Conservation (phyloP, 306 rosid species). For the Vigna radiata region DNA sequence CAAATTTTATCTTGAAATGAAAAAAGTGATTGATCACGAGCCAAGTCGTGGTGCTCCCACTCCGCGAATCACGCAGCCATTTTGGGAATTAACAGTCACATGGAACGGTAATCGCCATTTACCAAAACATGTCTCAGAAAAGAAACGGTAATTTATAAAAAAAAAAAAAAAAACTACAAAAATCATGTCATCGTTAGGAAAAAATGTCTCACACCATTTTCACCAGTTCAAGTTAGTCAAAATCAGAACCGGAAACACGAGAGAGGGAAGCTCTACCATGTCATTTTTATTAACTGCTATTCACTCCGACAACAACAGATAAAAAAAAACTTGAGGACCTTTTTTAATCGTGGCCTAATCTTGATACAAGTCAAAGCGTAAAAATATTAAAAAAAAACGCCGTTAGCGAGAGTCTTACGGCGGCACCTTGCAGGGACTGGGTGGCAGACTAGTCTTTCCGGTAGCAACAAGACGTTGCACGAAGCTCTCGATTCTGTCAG, state of each 20-base stretch:
- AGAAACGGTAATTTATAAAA: slow-evolving; percentile 14
- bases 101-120: slow-evolving; percentile 35
- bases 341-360: neutral
- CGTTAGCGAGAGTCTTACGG: slow-evolving; percentile 59
- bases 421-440: slow-evolving; percentile 86
- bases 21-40: slow-evolving; percentile 21
- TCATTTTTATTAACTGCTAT: slow-evolving; percentile 18
- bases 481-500: slow-evolving; percentile 75
- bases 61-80: slow-evolving; percentile 50
- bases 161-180: neutral
- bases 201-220: slow-evolving; percentile 7
- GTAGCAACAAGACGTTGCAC: slow-evolving; percentile 81
- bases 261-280: neutral
- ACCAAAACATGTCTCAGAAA: neutral
- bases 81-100: slow-evolving; percentile 30
- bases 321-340: slow-evolving; percentile 6
- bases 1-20: neutral
- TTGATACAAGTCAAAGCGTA: slow-evolving; percentile 33
- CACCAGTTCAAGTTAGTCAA: slow-evolving; percentile 4
- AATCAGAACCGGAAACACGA: neutral
- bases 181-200: neutral
- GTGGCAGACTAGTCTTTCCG: slow-evolving; percentile 82
- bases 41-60: slow-evolving; percentile 18
- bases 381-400: slow-evolving; percentile 34
- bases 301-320: slow-evolving; percentile 36